Base-by-base conservation (phyloP, 2,329 filamentous ascomycete genomes). In the Colletotrichum sp. region DNA sequence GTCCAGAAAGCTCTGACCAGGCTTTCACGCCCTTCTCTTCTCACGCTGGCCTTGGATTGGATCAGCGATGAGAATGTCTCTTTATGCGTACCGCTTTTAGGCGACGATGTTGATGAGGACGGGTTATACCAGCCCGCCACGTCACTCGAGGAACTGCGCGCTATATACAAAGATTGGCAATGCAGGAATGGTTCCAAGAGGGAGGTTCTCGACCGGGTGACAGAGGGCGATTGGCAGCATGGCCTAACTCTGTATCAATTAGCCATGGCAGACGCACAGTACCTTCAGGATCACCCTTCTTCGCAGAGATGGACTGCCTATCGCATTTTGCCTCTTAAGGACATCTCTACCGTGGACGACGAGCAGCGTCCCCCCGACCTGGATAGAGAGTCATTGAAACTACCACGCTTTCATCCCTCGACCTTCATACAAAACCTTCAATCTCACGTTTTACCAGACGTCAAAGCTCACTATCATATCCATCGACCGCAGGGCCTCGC, bases 381-480 rank as follows among this genome's bases (percentile, higher is more conserved):
- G 55, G 88, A 92, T 80, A 84, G 85, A 64, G 82, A 85, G 77
- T 87, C 88, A 8, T 83, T 92, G 36, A 81, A 83, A 5, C 85
- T 93, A 65, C 95, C 95, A 13, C 92, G 93, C 18, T 95, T 97
- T 80, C 95, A 98, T 80, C 94, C 95, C 1, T 92, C 94, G 6
- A 95, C 93, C 0, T 98, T 98, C 83, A 87, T 98, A 49, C 91
- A 92, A 78, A 94, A 93, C 78, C 90, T 98, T 3, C 94, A 96
- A 79, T 88, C 89, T 55, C 93, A 96, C 81, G 90, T 96, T 21
- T 88, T 95, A 2, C 94, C 95, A 2, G 90, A 97, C 75, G 91
- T 96, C 79, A 98, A 97, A 83, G 94, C 94, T 7, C 95, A 98
- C 84, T 97, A 95, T 83, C 93, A 95, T 79, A 91, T 97, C 76